Conservation (phyloP, 805 yeast species). For the Priceomyces fermenticarens region DNA sequence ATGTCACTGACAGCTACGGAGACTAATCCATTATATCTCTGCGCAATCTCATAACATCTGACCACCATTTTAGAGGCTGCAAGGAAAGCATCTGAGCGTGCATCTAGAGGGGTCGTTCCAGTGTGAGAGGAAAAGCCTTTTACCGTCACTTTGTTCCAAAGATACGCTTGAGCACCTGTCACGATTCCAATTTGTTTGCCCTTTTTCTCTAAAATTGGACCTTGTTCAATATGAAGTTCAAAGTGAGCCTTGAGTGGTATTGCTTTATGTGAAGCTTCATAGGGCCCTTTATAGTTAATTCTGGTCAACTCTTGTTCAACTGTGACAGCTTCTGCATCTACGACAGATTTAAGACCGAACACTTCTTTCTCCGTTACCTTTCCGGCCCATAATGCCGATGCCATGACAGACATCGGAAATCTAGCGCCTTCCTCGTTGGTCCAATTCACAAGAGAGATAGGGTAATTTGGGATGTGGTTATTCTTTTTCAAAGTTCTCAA, state of each 20-base stretch:
- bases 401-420: slow-evolving; percentile 66
- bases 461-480: slow-evolving; percentile 57
- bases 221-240: slow-evolving; percentile 76
- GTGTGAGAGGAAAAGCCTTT: slow-evolving; percentile 68
- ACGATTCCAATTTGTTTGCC: slow-evolving; percentile 62
- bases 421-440: slow-evolving; percentile 80
- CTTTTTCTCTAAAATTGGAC: slow-evolving; percentile 62
- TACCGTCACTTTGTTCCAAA: slow-evolving; percentile 58
- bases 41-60: slow-evolving; percentile 54
- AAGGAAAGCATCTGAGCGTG: slow-evolving; percentile 60
- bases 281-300: slow-evolving; percentile 60
- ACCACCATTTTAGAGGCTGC: slow-evolving; percentile 57
- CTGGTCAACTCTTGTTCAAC: slow-evolving; percentile 54
- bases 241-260: slow-evolving; percentile 67
- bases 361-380: slow-evolving; percentile 44
- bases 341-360: slow-evolving; percentile 50
- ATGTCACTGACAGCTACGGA: slow-evolving; percentile 58
- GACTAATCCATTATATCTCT: slow-evolving; percentile 48
- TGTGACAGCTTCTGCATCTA: slow-evolving; percentile 45
- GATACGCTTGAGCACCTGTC: slow-evolving; percentile 62
- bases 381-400: slow-evolving; percentile 68
- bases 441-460: slow-evolving; percentile 67
- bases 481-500: slow-evolving; percentile 62
- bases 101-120: slow-evolving; percentile 66
- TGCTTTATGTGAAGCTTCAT: slow-evolving; percentile 43